A percentile compares a stretch with the other conserved stretches of the same genome.
phyloP scores from a whole-genome alignment of 1,284 basidiomycete species.

The Fistulinella cinereoalba region DNA sequence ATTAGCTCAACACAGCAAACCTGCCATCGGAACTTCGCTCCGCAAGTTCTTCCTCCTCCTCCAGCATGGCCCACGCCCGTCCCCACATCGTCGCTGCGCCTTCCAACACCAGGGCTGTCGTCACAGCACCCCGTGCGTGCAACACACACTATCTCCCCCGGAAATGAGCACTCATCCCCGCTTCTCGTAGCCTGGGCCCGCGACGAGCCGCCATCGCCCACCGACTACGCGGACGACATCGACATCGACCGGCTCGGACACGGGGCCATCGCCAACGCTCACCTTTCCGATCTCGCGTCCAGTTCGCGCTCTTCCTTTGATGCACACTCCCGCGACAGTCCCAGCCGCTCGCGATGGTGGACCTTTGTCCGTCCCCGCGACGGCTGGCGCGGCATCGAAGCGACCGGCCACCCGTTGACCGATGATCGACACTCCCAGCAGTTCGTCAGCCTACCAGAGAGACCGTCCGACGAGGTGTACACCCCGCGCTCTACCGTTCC shows the following conservation, averaged over 20 bases:
- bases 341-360: constrained; percentile 60
- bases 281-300: constrained; percentile 51
- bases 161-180: constrained; percentile 8
- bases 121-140: constrained; percentile 71
- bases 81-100: constrained; percentile 39
- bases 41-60: constrained; percentile 22
- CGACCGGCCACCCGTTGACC: constrained; percentile 22
- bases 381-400: constrained; percentile 22
- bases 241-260: constrained; percentile 27
- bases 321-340: constrained; percentile 34
- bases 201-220: constrained; percentile 76
- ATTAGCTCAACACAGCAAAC: neutral
- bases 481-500: constrained; percentile 35
- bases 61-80: constrained; percentile 26
- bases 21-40: too few relatives aligned
- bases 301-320: constrained; percentile 45
- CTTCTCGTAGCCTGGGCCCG: constrained; percentile 66
- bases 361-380: constrained; percentile 53
- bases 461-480: constrained; percentile 16
- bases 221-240: constrained; percentile 40
- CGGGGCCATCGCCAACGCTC: constrained; percentile 34
- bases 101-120: constrained; percentile 48
- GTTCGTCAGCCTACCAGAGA: constrained; percentile 14
- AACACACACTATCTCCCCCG: neutral
- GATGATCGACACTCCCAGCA: constrained; percentile 32